These are phyloP conservation scores for Friedmanniomyces simplex DNA, from an alignment of 495 filamentous ascomycete species.

Conservation along the genomic window DNA sequence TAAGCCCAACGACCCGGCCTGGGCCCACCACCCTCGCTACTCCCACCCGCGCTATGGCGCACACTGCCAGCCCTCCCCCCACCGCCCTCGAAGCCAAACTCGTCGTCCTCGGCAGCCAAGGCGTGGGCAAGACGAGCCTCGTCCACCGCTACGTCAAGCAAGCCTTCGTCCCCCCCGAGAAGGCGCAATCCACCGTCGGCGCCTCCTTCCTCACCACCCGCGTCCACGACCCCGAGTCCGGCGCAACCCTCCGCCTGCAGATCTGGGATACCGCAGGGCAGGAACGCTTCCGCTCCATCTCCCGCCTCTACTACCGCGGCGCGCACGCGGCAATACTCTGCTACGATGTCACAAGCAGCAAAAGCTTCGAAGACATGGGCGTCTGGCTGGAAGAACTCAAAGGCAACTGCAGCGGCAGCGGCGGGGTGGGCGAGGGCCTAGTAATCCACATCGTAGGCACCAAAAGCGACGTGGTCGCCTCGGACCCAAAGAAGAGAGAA, in stretches of 20 bases:
- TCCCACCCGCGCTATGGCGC: neutral
- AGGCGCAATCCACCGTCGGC: conserved; percentile 73
- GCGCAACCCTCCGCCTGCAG: conserved; percentile 71
- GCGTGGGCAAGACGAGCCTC: conserved; percentile 90
- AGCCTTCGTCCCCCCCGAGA: conserved; percentile 55
- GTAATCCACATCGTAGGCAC: conserved; percentile 96
- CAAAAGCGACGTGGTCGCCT: conserved; percentile 80
- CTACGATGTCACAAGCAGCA: conserved; percentile 83
- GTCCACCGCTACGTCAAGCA: conserved; percentile 79
- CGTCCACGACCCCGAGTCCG: conserved; percentile 71
- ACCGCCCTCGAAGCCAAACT: conserved; percentile 48
- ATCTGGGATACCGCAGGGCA: conserved; percentile 96
- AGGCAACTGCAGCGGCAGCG: conserved; percentile 37
- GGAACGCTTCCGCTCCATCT: conserved; percentile 89
- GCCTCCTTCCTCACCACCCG: conserved; percentile 91
- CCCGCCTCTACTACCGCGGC: conserved; percentile 86
- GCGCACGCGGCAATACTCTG: conserved; percentile 90
- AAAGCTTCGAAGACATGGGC: conserved; percentile 87
- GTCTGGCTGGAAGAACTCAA: conserved; percentile 77
- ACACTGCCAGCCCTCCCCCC: conserved; percentile 3
- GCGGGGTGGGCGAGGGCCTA: conserved; percentile 51
- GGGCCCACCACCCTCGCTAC: neutral
- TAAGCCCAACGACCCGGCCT: no score
- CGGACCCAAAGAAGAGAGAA: conserved; percentile 61
- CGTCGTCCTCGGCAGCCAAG: conserved; percentile 77